These are phyloP conservation scores for Russula sp. DNA, from an alignment of 768 basidiomycete genomes.

Conservation along the genomic window DNA sequence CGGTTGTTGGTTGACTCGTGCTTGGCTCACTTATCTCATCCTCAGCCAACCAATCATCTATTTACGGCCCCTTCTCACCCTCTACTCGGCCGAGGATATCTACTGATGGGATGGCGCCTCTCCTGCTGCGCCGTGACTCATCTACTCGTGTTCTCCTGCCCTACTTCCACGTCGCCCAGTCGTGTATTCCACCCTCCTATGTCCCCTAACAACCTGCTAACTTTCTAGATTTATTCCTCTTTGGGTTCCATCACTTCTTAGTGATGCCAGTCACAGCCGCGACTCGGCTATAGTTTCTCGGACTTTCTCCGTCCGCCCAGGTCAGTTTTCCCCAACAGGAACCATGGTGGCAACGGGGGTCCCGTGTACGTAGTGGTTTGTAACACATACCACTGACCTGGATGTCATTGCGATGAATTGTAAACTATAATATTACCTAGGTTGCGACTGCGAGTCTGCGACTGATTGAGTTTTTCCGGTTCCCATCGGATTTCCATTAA, in stretches of 20 bases:
- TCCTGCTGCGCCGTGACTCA: slow-evolving; percentile 8
- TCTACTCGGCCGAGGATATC: slow-evolving; percentile 43
- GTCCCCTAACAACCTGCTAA: slow-evolving; percentile 29
- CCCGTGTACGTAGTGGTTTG: no score
- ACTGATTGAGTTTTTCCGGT: background rate
- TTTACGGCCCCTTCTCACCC: slow-evolving; percentile 24
- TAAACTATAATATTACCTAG: no score
- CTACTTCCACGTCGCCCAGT: slow-evolving; percentile 50
- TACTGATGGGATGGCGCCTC: background rate
- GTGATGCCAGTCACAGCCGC: no score
- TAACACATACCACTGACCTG: background rate
- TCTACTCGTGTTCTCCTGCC: slow-evolving; percentile 26
- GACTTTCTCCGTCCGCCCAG: background rate
- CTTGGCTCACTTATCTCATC: slow-evolving; percentile 24
- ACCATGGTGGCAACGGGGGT: no score
- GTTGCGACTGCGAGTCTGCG: no score
- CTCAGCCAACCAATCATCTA: background rate
- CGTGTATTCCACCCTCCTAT: slow-evolving; percentile 55
- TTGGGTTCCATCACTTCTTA: background rate
- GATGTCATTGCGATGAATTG: no score
- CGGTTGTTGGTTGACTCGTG: slow-evolving; percentile 23
- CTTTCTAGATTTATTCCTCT: background rate
- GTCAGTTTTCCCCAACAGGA: background rate
- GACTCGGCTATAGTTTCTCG: no score
- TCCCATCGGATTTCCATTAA: background rate